These are phyloP conservation scores for Phaeotremella skinneri DNA, from an alignment of 768 basidiomycete genomes.

Conservation along the genomic window DNA sequence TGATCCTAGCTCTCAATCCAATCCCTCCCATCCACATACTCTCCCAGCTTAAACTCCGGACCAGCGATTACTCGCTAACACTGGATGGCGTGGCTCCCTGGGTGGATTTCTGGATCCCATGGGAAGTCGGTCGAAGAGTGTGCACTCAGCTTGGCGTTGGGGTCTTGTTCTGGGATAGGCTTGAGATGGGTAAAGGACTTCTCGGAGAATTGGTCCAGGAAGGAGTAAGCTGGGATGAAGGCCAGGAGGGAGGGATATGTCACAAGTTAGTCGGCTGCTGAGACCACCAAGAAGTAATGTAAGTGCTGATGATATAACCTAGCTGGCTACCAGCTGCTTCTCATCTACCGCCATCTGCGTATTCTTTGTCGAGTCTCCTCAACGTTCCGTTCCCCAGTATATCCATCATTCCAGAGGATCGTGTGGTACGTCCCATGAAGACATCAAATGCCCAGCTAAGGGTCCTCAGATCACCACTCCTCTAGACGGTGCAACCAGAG, in stretches of 20 bases:
- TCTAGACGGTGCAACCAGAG: conserved; percentile 13
- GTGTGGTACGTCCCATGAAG: conserved; percentile 17
- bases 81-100: conserved; percentile 31
- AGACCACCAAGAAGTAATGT: background rate
- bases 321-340: conserved; percentile 32
- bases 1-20: conserved; percentile 24
- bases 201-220: conserved; percentile 14
- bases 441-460: background rate
- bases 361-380: conserved; percentile 29
- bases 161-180: conserved; percentile 22
- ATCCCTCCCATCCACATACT: conserved; percentile 21
- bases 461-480: conserved; percentile 22
- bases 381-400: conserved; percentile 17
- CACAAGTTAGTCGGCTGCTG: conserved; percentile 28
- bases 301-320: background rate
- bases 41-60: conserved; percentile 11
- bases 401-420: conserved; percentile 26
- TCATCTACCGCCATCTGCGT: conserved; percentile 24
- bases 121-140: conserved; percentile 11
- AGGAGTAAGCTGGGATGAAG: conserved; percentile 37
- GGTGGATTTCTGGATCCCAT: conserved; percentile 31
- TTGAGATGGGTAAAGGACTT: conserved; percentile 16
- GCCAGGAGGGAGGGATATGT: conserved; percentile 7
- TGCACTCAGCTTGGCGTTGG: conserved; percentile 14
- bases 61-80: conserved; percentile 9